Evolutionary conservation across 352 stramenopile species (phyloP).

Genomic region (Blastocystis sp.): DNA sequence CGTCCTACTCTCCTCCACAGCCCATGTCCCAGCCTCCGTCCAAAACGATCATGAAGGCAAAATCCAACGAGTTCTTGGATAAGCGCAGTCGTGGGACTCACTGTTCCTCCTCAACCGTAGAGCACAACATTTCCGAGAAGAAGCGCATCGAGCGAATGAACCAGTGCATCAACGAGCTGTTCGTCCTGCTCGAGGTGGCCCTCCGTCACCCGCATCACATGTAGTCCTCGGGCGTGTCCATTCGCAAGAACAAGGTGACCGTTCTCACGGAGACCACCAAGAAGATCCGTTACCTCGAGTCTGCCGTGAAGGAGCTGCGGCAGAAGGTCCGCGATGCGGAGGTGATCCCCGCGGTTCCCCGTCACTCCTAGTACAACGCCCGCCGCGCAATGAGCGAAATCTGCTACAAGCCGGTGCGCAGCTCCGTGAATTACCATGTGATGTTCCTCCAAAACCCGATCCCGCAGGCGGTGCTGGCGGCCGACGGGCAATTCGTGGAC

Average conservation of each 20-base stretch:
- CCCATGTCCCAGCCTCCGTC: too few species aligned
- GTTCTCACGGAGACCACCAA: constrained; percentile 67
- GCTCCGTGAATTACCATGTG: constrained; percentile 63
- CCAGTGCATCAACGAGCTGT: constrained; percentile 68
- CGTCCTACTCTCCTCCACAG: neutral
- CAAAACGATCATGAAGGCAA: neutral
- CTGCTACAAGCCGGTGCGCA: neutral
- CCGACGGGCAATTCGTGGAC: constrained; percentile 68
- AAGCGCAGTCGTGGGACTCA: constrained; percentile 31
- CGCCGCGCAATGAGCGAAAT: constrained; percentile 37
- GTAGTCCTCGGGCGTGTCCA: constrained; percentile 59
- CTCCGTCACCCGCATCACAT: neutral
- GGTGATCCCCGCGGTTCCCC: neutral
- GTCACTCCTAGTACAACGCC: constrained; percentile 20
- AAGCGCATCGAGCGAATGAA: constrained; percentile 68
- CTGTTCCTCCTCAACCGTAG: constrained; percentile 1
- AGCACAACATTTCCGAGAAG: constrained; percentile 70
- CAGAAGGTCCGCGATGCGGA: constrained; percentile 61
- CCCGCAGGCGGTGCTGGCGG: constrained; percentile 50
- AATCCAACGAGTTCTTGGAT: neutral
- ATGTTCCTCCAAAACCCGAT: constrained; percentile 69
- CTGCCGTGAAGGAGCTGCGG: constrained; percentile 58
- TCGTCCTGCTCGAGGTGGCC: constrained; percentile 43
- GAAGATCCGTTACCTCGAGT: constrained; percentile 63
- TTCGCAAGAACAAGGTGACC: constrained; percentile 68